Percentiles rank a stretch among this genome's conserved stretches.
phyloP scores from a whole-genome alignment of 345 rosid genomes.

The Lenwebbia sp. region DNA sequence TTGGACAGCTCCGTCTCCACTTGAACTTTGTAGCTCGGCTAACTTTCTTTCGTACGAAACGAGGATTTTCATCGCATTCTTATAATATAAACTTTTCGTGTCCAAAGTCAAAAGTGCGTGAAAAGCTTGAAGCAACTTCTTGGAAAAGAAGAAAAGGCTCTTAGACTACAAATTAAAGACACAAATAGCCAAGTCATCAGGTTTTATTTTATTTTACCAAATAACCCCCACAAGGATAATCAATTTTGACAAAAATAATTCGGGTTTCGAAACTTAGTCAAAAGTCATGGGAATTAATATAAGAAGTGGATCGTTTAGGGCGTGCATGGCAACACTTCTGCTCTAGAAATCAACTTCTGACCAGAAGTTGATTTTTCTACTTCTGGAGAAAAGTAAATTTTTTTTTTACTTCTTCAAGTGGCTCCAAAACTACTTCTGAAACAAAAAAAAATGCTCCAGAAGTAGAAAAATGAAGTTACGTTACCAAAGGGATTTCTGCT shows the following conservation, averaged over 20 bases:
- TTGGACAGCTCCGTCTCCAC: background rate
- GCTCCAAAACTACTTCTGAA: too few relatives aligned
- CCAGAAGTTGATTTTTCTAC: too few relatives aligned
- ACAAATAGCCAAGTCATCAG: background rate
- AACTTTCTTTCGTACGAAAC: background rate
- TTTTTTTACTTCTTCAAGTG: too few relatives aligned
- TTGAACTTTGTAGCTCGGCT: background rate
- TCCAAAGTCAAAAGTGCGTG: background rate
- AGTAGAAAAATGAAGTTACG: too few relatives aligned
- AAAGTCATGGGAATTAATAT: background rate
- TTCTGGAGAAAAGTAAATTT: too few relatives aligned
- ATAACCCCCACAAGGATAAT: background rate
- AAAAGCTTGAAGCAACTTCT: background rate
- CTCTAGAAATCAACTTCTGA: too few relatives aligned
- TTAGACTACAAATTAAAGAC: background rate
- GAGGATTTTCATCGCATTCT: background rate
- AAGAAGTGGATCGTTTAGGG: background rate
- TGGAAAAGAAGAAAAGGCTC: background rate
- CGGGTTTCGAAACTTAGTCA: background rate
- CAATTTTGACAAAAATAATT: background rate
- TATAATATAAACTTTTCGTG: background rate
- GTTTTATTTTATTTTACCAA: background rate
- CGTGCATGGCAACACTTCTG: too few relatives aligned
- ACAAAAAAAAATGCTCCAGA: too few relatives aligned
- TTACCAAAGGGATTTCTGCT: too few relatives aligned